A percentile compares a stretch with the other conserved stretches of the same genome.
These are phyloP conservation scores for Mixia osmundae DNA, from an alignment of 1,284 basidiomycete species.

Conservation along the genomic window DNA sequence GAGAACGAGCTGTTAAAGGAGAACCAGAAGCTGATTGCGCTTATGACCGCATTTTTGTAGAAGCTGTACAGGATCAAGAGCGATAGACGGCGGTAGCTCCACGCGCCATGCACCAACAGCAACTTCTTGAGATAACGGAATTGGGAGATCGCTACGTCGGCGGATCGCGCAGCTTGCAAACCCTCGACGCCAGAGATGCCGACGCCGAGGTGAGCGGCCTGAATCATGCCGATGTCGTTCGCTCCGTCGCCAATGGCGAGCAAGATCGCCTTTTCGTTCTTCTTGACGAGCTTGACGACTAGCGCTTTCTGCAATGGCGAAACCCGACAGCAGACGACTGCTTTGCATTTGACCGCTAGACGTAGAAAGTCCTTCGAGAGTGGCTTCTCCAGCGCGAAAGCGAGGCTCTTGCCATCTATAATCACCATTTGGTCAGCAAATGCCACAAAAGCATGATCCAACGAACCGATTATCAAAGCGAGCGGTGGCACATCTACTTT, in stretches of 20 bases:
- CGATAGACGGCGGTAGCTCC: slow-evolving; percentile 87
- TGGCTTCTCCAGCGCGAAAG: slow-evolving; percentile 79
- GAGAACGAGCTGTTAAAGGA: slow-evolving; percentile 98
- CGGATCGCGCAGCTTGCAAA: slow-evolving; percentile 85
- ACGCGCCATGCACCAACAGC: slow-evolving; percentile 86
- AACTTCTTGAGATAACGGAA: slow-evolving; percentile 94
- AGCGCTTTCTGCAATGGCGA: slow-evolving; percentile 94
- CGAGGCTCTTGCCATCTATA: slow-evolving; percentile 78
- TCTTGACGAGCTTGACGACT: slow-evolving; percentile 95
- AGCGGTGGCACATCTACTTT: slow-evolving; percentile 87
- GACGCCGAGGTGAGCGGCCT: slow-evolving; percentile 56
- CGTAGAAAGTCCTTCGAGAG: slow-evolving; percentile 73
- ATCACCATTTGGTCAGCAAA: background rate
- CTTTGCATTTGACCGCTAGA: slow-evolving; percentile 93
- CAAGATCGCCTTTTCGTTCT: slow-evolving; percentile 71
- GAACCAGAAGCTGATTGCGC: slow-evolving; percentile 67
- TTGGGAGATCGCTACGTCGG: slow-evolving; percentile 92
- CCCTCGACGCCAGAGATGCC: slow-evolving; percentile 98
- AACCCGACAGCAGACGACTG: slow-evolving; percentile 96
- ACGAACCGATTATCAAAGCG: slow-evolving; percentile 70
- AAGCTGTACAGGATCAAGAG: slow-evolving; percentile 55
- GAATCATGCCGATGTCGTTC: slow-evolving; percentile 37
- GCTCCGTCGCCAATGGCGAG: slow-evolving; percentile 62
- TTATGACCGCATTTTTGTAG: slow-evolving; percentile 66
- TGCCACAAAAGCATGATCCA: too few relatives aligned